These are phyloP conservation scores for Panellus pusillus DNA, from an alignment of 768 basidiomycete species.

Conservation along the genomic window DNA sequence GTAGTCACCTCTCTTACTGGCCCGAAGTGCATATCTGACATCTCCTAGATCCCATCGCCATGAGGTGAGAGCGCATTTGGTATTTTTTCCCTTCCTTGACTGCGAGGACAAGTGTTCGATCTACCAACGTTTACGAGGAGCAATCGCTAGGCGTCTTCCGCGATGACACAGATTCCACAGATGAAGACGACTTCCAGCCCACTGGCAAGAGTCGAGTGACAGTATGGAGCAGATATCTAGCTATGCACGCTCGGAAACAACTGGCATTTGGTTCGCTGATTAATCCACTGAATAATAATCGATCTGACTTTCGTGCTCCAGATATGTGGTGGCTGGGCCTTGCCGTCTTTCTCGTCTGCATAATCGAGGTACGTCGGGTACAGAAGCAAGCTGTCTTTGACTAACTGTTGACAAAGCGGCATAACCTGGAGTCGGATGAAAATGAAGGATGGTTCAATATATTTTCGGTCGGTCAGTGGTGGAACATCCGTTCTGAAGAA, in stretches of 20 bases:
- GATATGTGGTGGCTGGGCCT: conserved; percentile 97
- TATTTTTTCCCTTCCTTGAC: not conserved
- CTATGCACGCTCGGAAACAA: conserved; percentile 82
- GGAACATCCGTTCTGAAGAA: not conserved
- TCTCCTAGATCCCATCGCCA: conserved; percentile 67
- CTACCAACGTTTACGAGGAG: conserved; percentile 95
- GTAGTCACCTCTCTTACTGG: conserved; percentile 29
- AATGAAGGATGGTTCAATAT: conserved; percentile 78
- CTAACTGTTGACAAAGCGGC: conserved; percentile 41
- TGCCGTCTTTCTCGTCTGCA: conserved; percentile 87
- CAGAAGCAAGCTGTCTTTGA: not conserved
- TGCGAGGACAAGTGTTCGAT: conserved; percentile 62
- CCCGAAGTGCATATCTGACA: not conserved
- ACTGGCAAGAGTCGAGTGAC: conserved; percentile 49
- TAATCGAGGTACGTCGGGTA: conserved; percentile 71
- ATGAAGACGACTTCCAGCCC: conserved; percentile 45
- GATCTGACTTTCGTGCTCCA: conserved; percentile 26
- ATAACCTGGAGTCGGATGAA: conserved; percentile 52
- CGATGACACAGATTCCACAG: conserved; percentile 48
- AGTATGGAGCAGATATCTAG: conserved; percentile 75
- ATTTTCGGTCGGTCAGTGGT: conserved; percentile 65
- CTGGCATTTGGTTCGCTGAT: conserved; percentile 77
- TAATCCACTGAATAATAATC: not conserved
- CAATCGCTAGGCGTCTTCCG: conserved; percentile 81
- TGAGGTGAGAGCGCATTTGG: conserved; percentile 55